Percentiles rank a stretch among this genome's conserved stretches.
phyloP scores from a whole-genome alignment of 371 early-diverging fungal species.

The Entomophthora muscae region DNA sequence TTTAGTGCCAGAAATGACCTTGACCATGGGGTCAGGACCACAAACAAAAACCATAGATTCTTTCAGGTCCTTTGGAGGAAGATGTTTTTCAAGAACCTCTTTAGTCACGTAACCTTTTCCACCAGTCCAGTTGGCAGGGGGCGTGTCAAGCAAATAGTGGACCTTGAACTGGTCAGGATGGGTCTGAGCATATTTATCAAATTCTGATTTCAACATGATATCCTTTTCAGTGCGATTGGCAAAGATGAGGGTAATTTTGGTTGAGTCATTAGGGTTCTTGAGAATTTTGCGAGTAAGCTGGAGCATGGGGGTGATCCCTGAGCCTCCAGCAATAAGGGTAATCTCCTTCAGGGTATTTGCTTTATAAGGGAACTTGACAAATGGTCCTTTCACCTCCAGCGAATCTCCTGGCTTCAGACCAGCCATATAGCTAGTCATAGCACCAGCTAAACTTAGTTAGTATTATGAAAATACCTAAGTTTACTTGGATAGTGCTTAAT shows the following conservation, averaged over 20 bases:
- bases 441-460: conserved; percentile 6
- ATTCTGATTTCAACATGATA: conserved; percentile 60
- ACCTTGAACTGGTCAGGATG: conserved; percentile 67
- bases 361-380: conserved; percentile 60
- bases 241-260: conserved; percentile 71
- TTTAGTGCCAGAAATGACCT: conserved; percentile 49
- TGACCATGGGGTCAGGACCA: conserved; percentile 37
- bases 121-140: conserved; percentile 40
- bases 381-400: conserved; percentile 80
- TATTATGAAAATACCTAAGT: too few relatives aligned
- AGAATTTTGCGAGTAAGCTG: conserved; percentile 59
- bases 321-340: conserved; percentile 80
- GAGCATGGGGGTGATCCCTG: conserved; percentile 87
- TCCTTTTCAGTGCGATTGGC: conserved; percentile 74
- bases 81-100: conserved; percentile 40
- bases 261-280: conserved; percentile 51
- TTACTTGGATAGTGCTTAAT: conserved; percentile 52
- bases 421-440: conserved; percentile 35
- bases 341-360: conserved; percentile 55
- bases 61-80: conserved; percentile 31
- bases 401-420: conserved; percentile 63
- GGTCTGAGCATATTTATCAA: conserved; percentile 45
- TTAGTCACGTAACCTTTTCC: conserved; percentile 46
- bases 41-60: conserved; percentile 65
- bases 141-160: conserved; percentile 60